A percentile compares a stretch with the other conserved stretches of the same genome.
Conservation (phyloP, 2,329 filamentous ascomycete genomes). For the Anthostomella pinea region DNA sequence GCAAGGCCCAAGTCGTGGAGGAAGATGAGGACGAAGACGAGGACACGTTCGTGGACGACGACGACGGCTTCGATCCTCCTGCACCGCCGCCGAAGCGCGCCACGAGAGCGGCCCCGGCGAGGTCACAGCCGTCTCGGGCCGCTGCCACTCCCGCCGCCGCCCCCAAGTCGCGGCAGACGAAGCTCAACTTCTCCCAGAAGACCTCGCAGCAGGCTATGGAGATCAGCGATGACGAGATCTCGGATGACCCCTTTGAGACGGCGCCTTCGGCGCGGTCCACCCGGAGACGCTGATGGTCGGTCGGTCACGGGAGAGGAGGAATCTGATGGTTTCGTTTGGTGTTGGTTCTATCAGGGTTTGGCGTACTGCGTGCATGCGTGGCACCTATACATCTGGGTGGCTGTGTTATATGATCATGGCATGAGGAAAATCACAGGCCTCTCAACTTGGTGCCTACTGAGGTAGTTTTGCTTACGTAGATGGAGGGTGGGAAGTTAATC, state of each 20-base stretch:
- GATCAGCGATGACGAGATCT: constrained; percentile 65
- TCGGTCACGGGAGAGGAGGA: too few relatives aligned
- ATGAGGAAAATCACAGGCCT: too few relatives aligned
- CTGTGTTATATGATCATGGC: too few relatives aligned
- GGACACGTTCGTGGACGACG: constrained; percentile 54
- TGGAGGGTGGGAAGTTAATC: too few relatives aligned
- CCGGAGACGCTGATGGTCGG: constrained; percentile 20
- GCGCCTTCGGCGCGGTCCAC: constrained; percentile 37
- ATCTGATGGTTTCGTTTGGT: too few relatives aligned
- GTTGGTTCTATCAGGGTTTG: too few relatives aligned
- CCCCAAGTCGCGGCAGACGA: constrained; percentile 44
- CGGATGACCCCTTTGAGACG: constrained; percentile 58
- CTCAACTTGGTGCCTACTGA: too few relatives aligned
- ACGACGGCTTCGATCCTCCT: constrained; percentile 41
- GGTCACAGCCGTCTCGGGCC: constrained; percentile 33
- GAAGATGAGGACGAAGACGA: constrained; percentile 44
- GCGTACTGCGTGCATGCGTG: too few relatives aligned
- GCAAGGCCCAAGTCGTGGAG: constrained; percentile 38
- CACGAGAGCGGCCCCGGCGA: constrained; percentile 28
- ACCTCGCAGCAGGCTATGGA: constrained; percentile 49
- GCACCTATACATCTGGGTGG: too few relatives aligned
- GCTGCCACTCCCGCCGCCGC: constrained; percentile 20
- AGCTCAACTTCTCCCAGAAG: constrained; percentile 48
- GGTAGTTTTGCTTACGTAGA: too few relatives aligned
- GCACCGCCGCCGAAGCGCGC: constrained; percentile 36